Percentiles rank a stretch among this genome's conserved stretches.
These are phyloP conservation scores for Debaryomycetaceae sp. DNA, from an alignment of 1,139 yeast genomes.

Conservation along the genomic window DNA sequence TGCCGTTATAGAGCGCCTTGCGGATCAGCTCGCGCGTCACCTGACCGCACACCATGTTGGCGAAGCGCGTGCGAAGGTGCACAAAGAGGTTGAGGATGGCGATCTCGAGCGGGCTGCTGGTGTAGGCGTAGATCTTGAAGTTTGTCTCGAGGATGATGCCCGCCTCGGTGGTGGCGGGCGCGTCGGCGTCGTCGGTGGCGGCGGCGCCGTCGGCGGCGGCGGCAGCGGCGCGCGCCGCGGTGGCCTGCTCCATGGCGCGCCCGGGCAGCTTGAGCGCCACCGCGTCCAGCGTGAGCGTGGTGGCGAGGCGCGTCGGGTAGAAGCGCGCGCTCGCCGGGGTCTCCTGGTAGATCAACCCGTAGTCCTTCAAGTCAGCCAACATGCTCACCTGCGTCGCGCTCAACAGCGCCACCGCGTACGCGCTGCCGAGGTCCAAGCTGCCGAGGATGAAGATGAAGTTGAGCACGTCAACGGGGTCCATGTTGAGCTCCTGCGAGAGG, in stretches of 20 bases:
- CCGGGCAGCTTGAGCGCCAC: slow-evolving; percentile 67
- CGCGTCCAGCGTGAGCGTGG: slow-evolving; percentile 84
- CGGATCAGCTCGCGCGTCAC: slow-evolving; percentile 90
- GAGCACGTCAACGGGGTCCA: slow-evolving; percentile 95
- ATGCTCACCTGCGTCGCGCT: slow-evolving; percentile 80
- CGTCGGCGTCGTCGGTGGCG: slow-evolving; percentile 16
- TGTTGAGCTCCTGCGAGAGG: slow-evolving; percentile 74
- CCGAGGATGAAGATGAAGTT: slow-evolving; percentile 93
- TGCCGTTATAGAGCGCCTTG: slow-evolving; percentile 79
- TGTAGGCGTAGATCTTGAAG: slow-evolving; percentile 88
- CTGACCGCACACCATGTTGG: slow-evolving; percentile 91
- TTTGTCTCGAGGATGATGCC: slow-evolving; percentile 82
- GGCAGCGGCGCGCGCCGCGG: slow-evolving; percentile 9
- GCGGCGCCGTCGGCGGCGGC: slow-evolving; percentile 7
- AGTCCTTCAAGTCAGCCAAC: slow-evolving; percentile 87
- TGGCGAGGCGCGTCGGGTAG: slow-evolving; percentile 88
- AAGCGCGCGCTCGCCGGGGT: slow-evolving; percentile 59
- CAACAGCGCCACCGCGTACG: slow-evolving; percentile 67
- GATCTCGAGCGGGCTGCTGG: slow-evolving; percentile 91
- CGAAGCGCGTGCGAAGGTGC: slow-evolving; percentile 75
- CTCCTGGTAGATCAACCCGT: slow-evolving; percentile 84
- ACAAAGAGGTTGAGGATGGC: slow-evolving; percentile 88
- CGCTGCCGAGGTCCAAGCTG: slow-evolving; percentile 84
- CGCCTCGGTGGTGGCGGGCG: slow-evolving; percentile 12
- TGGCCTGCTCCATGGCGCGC: slow-evolving; percentile 59